Base-by-base conservation (phyloP, 345 rosid genomes). In the Psidium guajava region DNA sequence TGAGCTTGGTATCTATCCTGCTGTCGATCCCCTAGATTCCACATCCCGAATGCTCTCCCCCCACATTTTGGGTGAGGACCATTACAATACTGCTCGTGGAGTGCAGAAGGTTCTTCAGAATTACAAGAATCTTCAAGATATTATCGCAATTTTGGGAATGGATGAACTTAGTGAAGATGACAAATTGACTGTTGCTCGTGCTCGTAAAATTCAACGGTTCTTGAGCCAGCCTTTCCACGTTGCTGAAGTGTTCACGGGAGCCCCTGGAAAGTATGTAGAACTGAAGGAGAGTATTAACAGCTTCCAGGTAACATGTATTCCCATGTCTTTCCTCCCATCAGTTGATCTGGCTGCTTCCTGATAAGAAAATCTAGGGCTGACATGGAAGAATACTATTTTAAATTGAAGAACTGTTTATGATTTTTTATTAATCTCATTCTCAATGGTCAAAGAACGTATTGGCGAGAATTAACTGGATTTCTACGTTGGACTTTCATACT, bases 111-210 rank as follows among this genome's bases (percentile, higher is more conserved):
- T 97, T 87, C 95, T 97, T 73, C 99, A 98, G 87, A 96, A 96
- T 93, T 98, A 98, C 90, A 98, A 98, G 94, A 98, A 98, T 86
- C 92, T 98, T 89, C 99, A 98, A 85, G 99, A 98, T 93, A 98
- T 98, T 52, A 98, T 98, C 85, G 99, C 99, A 85, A 98, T 98
- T 91, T 83, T 98, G 94, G 99, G 99, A 55, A 94, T 98, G 99
- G 99, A 97, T 89, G 99, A 98, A 93, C 99, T 98, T 14, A 98
- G 99, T 91, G 99, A 98, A 92, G 99, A 98, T 89, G 99, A 98
- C 86, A 98, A 98, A 77, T 83, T 98, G 91, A 96, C 98, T 8
- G 99, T 98, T 83, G 97, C 99, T 9, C 98, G 98, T 85, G 99
- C 99, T 61, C 99, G 99, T 85, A 98, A 96, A 90, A 98, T 96